Evolutionary conservation across 257 asterid species (phyloP), one percentile per base, ranked within the genome.

Genomic region (Nyctanthes arbortristis): DNA sequence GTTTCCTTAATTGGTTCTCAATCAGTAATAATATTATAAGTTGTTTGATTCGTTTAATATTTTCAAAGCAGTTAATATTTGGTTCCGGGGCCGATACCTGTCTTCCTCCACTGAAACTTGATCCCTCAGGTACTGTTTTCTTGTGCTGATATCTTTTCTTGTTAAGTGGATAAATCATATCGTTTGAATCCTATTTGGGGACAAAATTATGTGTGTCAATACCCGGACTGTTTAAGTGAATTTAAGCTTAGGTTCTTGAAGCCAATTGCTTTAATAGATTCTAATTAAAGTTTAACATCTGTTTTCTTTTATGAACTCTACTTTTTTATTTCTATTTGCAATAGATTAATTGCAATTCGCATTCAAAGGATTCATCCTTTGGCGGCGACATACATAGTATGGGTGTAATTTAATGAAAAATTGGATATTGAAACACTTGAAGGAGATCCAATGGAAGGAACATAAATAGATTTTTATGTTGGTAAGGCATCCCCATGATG

Each of bases 111-210:
- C 66, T 4, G 73, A 47, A 67, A 56, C 78, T 68, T 67, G 70
- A 66, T 47, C 58, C 13, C 40, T 57, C 79, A 66, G 85, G 82
- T 80, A 69, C 61, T 59, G 0, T 36, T 68, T 62, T 13, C 37
- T 31, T 70, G 34, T 61, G 20, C 58, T 55, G 11, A 4, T 35
- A 37, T 31, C 29, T 20, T 61, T 59, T 73, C 25, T 16, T 4
- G 33, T n/a, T 52, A 1, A 7, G 20, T n/a, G n/a, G n/a, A n/a
- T 37, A 20, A 52, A 20, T 62, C 22, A 24, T 4, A 18, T 52
- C 54, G 32, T 34, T 36, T 55, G 9, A 2, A 25, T 4, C 58
- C 25, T 34, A 28, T 60, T 45, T 30, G 7, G 29, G 4, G 3
- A n/a, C n/a, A 10, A 29, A 9, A 13, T 63, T 3, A 49, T 24